Conservation (phyloP, 1,139 yeast species). For the Wickerhamomyces sp. region DNA sequence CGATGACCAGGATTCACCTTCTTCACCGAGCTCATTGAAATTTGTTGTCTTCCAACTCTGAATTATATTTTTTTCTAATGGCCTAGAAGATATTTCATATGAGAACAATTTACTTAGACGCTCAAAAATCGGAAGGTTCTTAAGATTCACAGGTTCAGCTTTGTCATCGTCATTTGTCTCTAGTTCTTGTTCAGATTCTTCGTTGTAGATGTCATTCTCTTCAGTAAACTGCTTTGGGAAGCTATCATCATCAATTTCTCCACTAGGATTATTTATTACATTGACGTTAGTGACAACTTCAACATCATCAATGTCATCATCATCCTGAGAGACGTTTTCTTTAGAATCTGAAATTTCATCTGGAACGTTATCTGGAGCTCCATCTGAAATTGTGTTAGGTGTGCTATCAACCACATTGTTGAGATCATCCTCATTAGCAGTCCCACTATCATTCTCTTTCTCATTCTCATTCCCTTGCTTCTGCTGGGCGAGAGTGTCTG, state of each 20-base stretch:
- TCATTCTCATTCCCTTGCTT: no score
- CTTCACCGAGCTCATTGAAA: background rate
- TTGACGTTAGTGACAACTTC: background rate
- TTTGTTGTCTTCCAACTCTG: constrained; percentile 1
- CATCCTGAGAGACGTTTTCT: background rate
- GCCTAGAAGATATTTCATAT: background rate
- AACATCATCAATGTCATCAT: background rate
- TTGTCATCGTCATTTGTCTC: background rate
- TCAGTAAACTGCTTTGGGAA: background rate
- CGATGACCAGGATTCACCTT: background rate
- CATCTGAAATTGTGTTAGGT: background rate
- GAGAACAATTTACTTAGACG: background rate
- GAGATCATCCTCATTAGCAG: background rate
- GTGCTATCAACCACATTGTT: background rate
- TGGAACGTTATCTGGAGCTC: background rate
- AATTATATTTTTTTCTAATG: constrained; percentile 1
- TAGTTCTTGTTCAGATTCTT: background rate
- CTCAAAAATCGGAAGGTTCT: background rate
- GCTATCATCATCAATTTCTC: background rate
- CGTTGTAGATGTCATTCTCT: background rate
- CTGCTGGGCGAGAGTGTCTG: no score
- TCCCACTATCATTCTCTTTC: background rate
- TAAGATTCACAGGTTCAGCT: background rate
- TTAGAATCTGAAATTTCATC: background rate
- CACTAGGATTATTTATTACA: background rate